Percentiles rank a stretch among this genome's conserved stretches.
Evolutionary conservation across 495 filamentous ascomycete species (phyloP).

Genomic region (Hypoxylon intermedium): DNA sequence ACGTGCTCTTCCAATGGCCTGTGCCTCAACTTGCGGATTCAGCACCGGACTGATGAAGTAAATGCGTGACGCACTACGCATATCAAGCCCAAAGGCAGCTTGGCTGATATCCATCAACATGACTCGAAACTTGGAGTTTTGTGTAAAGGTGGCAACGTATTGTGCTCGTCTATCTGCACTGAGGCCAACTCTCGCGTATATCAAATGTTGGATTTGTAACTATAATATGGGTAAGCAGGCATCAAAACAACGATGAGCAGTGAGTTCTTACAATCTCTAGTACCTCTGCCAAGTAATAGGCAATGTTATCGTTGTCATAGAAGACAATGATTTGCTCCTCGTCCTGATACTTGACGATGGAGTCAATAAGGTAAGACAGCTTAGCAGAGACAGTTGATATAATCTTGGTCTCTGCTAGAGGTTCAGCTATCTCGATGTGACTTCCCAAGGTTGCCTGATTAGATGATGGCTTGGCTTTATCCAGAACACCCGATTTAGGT

Average conservation of each 20-base stretch:
- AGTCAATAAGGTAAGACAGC: conserved; percentile 81
- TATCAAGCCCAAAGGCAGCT: conserved; percentile 86
- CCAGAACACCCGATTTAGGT: conserved; percentile 33
- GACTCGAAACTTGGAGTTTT: conserved; percentile 66
- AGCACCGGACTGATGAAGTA: conserved; percentile 92
- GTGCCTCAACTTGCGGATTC: conserved; percentile 83
- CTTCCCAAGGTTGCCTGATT: conserved; percentile 2
- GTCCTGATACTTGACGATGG: conserved; percentile 68
- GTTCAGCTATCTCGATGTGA: conserved; percentile 46
- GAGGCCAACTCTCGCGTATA: conserved; percentile 76
- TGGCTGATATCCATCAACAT: conserved; percentile 89
- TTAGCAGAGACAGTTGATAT: conserved; percentile 86
- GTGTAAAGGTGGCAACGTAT: conserved; percentile 80
- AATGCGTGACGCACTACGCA: conserved; percentile 81
- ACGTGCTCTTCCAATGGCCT: conserved; percentile 90
- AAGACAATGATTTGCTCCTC: conserved; percentile 90
- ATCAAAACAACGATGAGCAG: not conserved
- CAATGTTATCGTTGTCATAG: conserved; percentile 86
- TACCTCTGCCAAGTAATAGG: conserved; percentile 81
- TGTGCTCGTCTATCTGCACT: conserved; percentile 64
- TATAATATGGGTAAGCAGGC: conserved; percentile 34
- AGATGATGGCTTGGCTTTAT: conserved; percentile 8
- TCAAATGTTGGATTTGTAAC: conserved; percentile 76
- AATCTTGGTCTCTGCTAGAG: conserved; percentile 67
- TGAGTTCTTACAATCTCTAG: conserved; percentile 66